Base-by-base conservation (phyloP, 2,329 filamentous ascomycete genomes). In the Neoascochyta sp. region DNA sequence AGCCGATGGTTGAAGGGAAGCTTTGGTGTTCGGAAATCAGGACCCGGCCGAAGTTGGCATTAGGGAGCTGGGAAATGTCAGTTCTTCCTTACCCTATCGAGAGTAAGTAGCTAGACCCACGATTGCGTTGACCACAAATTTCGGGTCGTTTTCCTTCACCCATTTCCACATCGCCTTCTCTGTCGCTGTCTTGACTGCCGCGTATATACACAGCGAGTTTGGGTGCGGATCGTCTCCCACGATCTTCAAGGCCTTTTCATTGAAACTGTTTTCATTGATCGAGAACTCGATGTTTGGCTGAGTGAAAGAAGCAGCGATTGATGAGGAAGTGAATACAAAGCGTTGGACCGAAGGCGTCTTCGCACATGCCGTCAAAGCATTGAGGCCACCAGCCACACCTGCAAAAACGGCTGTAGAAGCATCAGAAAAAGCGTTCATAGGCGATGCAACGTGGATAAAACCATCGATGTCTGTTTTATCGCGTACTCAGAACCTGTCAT, bases 121-220 rank as follows among this genome's bases (percentile, higher is more conserved):
- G 9, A 57, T 40, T 5, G 64, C 50, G 30, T 73, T 71, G 11
- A 69, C 57, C 4, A 61, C 58, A 38, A 75, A 74, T 0, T 32
- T 17, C 0, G 68, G 65, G 9, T 67, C 64, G 7, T 66, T 59
- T 23, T 69, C 61, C 22, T 62, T 44, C 13, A 70, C 46, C 45
- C 65, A 74, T 22, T 65, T 63, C 68, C 69, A 73, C 9, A 69
- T 48, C 5, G 62, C 63, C 16, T 64, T 63, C 47, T 75, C 72
- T 0, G 57, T 62, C 36, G 68, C 60, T 0, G 60, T 64, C 41
- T 76, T 76, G 27, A 62, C 63, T 1, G 69, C 70, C 0, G 58
- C 53, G 34, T 75, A 75, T 2, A 68, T 52, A 8, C 47, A 39
- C 9, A 53, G 9, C 1, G 23, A 33, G 3, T 29, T 24, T 11